Evolutionary conservation across 1,284 basidiomycete genomes (phyloP), one percentile per base, ranked within the genome.

Genomic region (Mycosarcoma maydis): DNA sequence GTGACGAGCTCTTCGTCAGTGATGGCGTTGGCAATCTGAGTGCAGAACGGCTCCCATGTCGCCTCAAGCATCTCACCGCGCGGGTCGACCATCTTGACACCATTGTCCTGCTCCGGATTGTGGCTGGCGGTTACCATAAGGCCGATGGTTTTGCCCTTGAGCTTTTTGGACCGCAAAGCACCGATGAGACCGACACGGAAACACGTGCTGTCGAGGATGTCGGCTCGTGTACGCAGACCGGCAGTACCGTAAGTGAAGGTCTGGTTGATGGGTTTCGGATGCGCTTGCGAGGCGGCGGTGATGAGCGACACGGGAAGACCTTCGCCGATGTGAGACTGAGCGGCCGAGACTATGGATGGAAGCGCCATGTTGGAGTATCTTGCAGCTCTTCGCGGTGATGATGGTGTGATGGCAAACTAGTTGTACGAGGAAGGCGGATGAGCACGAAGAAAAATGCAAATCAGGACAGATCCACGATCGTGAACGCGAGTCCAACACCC

Each of bases 71-170:
- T 99, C 83, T 99, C 96, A n/a, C 96, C 96, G 13, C 88, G 88
- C 16, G 96, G 92, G 84, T 99, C 96, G 39, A 99, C 92, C 46
- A 98, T 88, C 83, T 98, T 99, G 65, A 98, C 92, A 30, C 96
- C 96, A 82, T 99, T 99, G 83, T 99, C 96, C 77, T 89, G 87
- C 82, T 95, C 95, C 17, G 95, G 95, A 82, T 99, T 99, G 84
- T 99, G 96, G 22, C 93, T 96, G 4, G 96, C 96, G 33, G 96
- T 99, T 77, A 99, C 90, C 96, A 99, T 98, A 20, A 98, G 90
- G 27, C 96, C 96, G 76, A 98, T 91, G 30, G 89, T 90, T 81
- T 90, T 91, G 42, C 96, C 94, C 80, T 90, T 89, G 32, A 94
- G 85, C 70, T 88, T 90, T 84, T 92, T 95, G 84, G 93, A 96